Conservation (phyloP, 352 stramenopile species). For the Discostella stelligera region DNA sequence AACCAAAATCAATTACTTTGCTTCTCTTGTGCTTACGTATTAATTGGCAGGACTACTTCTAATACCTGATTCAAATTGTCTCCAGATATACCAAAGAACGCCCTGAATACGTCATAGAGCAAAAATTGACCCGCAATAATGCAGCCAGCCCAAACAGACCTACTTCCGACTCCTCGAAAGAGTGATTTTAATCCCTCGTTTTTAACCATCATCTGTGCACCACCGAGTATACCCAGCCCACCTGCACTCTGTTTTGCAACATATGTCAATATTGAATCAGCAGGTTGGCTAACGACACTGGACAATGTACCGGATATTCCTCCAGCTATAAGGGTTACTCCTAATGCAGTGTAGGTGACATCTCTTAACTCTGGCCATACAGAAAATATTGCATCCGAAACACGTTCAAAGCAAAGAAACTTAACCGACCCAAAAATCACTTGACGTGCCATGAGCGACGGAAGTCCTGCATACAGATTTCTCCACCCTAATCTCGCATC, state of each 20-base stretch:
- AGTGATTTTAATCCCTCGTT: conserved; percentile 64
- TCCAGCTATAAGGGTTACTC: conserved; percentile 79
- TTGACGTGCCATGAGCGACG: conserved; percentile 81
- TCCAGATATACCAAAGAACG: conserved; percentile 74
- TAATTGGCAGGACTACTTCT: conserved; percentile 41
- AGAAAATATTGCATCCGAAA: conserved; percentile 69
- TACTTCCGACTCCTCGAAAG: conserved; percentile 74
- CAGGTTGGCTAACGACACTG: conserved; percentile 83
- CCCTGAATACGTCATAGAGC: conserved; percentile 84
- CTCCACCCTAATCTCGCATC: conserved; percentile 48
- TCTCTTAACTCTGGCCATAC: conserved; percentile 59
- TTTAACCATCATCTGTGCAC: conserved; percentile 68
- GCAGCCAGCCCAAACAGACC: conserved; percentile 80
- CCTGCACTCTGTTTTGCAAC: conserved; percentile 58
- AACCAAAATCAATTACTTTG: too few species aligned
- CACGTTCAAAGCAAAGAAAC: conserved; percentile 85
- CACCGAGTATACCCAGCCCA: conserved; percentile 62
- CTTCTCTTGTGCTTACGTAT: neutral
- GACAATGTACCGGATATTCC: conserved; percentile 76
- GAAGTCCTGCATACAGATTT: conserved; percentile 79
- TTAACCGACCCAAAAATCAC: conserved; percentile 87
- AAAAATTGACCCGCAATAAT: conserved; percentile 87
- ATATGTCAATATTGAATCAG: conserved; percentile 84
- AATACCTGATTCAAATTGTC: conserved; percentile 82
- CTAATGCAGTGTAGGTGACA: conserved; percentile 62